These are phyloP conservation scores for Haplographium delicatum DNA, from an alignment of 495 filamentous ascomycete species.

Conservation along the genomic window DNA sequence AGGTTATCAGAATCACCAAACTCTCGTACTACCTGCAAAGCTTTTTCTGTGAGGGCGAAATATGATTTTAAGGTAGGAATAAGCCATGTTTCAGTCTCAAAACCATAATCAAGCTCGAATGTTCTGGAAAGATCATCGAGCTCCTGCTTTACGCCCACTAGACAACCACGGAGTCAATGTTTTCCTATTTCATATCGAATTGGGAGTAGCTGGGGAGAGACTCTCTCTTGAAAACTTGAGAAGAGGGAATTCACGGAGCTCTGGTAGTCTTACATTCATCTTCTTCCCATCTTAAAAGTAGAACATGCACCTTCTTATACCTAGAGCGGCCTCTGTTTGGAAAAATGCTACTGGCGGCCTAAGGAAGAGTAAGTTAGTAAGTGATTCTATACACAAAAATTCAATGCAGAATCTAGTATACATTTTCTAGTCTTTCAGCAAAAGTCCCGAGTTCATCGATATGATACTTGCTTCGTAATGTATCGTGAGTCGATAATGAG, in stretches of 20 bases:
- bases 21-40: background rate
- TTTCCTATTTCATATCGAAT: too few species aligned
- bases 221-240: too few species aligned
- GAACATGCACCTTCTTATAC: conserved; percentile 41
- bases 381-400: background rate
- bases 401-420: background rate
- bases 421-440: background rate
- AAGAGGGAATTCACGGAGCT: too few species aligned
- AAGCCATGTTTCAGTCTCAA: conserved; percentile 40
- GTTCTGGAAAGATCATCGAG: conserved; percentile 39
- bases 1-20: background rate
- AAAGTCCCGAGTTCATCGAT: background rate
- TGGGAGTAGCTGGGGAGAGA: too few species aligned
- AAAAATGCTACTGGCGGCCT: background rate
- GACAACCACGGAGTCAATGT: too few species aligned
- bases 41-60: background rate
- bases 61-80: conserved; percentile 43
- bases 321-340: background rate
- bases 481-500: background rate
- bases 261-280: too few species aligned
- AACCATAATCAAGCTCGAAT: conserved; percentile 42
- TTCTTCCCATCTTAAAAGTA: conserved; percentile 44
- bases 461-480: background rate
- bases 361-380: background rate
- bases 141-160: conserved; percentile 39